A percentile compares a stretch with the other conserved stretches of the same genome.
Evolutionary conservation across 495 filamentous ascomycete species (phyloP).

Genomic region (Jackrogersella multiformis): DNA sequence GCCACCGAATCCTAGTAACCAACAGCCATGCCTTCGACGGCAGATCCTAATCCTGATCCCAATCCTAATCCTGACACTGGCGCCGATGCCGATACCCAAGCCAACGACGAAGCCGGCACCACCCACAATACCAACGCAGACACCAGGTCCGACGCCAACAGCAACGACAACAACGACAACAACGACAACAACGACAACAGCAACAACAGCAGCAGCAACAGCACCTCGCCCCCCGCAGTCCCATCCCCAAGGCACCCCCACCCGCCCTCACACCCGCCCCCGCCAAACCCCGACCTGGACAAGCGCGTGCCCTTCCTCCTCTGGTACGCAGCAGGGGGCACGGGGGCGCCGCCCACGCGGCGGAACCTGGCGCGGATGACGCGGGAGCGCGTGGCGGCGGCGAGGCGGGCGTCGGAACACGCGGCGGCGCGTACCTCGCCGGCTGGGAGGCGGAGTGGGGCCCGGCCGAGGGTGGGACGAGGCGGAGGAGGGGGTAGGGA

Average conservation of each 20-base stretch:
- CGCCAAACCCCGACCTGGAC: not conserved
- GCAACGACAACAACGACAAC: not conserved
- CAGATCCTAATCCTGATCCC: not conserved
- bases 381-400: conserved; percentile 26
- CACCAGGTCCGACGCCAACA: not conserved
- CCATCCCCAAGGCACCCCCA: not conserved
- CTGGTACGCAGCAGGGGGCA: conserved; percentile 33
- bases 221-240: not conserved
- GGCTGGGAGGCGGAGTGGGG: conserved; percentile 27
- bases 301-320: not conserved
- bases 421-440: conserved; percentile 13
- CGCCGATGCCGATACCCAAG: not conserved
- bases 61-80: not conserved
- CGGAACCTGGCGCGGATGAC: conserved; percentile 27
- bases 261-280: not conserved
- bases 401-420: not conserved
- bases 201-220: not conserved
- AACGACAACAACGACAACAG: not conserved
- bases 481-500: not conserved
- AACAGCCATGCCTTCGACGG: no score
- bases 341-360: conserved; percentile 21
- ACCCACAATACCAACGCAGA: not conserved
- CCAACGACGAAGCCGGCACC: not conserved
- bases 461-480: not conserved
- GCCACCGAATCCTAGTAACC: not conserved